A percentile compares a stretch with the other conserved stretches of the same genome.
phyloP scores from a whole-genome alignment of 805 yeast species.

The Saturnispora bothae region DNA sequence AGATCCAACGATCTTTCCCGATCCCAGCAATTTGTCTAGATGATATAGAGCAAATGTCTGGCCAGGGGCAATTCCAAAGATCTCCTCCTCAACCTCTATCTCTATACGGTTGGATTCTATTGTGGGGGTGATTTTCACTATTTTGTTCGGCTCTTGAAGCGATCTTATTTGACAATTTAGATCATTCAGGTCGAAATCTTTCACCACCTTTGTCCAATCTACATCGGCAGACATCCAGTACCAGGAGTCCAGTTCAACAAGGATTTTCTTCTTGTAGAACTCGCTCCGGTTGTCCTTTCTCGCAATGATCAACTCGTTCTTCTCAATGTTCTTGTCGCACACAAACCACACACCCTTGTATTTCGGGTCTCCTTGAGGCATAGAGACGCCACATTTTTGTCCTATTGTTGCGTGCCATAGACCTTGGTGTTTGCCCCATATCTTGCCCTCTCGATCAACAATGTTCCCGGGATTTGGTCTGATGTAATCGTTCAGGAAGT shows the following conservation, averaged over 20 bases:
- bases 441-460: constrained; percentile 59
- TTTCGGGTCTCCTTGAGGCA: constrained; percentile 82
- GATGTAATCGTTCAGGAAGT: constrained; percentile 67
- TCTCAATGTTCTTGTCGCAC: constrained; percentile 50
- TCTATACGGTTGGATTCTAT: constrained; percentile 15
- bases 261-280: constrained; percentile 37
- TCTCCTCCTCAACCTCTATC: constrained; percentile 34
- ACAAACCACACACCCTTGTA: constrained; percentile 82
- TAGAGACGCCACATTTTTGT: constrained; percentile 63
- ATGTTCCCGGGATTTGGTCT: constrained; percentile 68
- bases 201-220: constrained; percentile 8
- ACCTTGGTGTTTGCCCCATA: constrained; percentile 79
- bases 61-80: constrained; percentile 82
- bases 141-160: constrained; percentile 45
- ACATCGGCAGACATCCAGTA: constrained; percentile 33
- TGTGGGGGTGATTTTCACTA: constrained; percentile 13
- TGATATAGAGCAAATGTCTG: constrained; percentile 72
- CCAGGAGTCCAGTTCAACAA: constrained; percentile 31
- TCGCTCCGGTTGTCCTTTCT: constrained; percentile 51
- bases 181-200: constrained; percentile 1
- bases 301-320: constrained; percentile 73
- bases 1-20: too few relatives aligned
- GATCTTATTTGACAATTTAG: constrained; percentile 62
- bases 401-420: constrained; percentile 95
- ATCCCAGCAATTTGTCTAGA: constrained; percentile 58